Evolutionary conservation across 768 basidiomycete genomes (phyloP), one percentile per base, ranked within the genome.

Genomic region (Kwoniella newhampshirensis): DNA sequence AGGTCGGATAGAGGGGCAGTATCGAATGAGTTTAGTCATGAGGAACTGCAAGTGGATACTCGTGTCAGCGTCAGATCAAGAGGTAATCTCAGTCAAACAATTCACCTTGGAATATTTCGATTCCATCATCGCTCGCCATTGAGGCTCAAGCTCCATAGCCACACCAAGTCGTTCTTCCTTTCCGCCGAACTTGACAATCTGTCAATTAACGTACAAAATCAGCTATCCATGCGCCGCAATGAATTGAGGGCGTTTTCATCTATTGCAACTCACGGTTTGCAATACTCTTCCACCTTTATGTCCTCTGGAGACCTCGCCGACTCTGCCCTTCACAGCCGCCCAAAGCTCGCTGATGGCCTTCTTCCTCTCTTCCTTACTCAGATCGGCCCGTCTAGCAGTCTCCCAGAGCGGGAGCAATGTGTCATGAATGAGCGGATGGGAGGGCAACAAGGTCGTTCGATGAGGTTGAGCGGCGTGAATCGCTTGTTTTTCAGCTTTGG

Each of bases 261-360:
- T 12, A 20, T 26, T 47, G 27, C 26, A 59, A 90, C 90, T 62
- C 86, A 83, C 75, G 35, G 73, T 75, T 54, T 78, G 77, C 53
- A 78, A 50, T n/a, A 78, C 71, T 48, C 77, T 59, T 68, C 89
- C 91, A 7, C 90, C 91, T 75, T 94, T 91, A 68, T 94, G 92
- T 75, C 92, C 94, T 71, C 89, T 82, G 1, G 88, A 86, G 35
- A 94, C 85, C 28, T 92, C 91, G 58, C 86, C 85, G 41, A 94
- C 85, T 63, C 85, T 85, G 4, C 90, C 91, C 20, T 87, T 83
- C 20, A 91, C 84, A 42, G 86, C 81, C 27, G 80, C 78, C 84
- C 91, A 89, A 8, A 97, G 81, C 25, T 84, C 82, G 43, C 81
- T 79, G 56, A 94, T 79, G 46, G 90, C 85, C 64, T 85, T 84